A percentile compares a stretch with the other conserved stretches of the same genome.
phyloP scores from a whole-genome alignment of 2,329 filamentous ascomycete species.

The Fusarium phyllophilum region DNA sequence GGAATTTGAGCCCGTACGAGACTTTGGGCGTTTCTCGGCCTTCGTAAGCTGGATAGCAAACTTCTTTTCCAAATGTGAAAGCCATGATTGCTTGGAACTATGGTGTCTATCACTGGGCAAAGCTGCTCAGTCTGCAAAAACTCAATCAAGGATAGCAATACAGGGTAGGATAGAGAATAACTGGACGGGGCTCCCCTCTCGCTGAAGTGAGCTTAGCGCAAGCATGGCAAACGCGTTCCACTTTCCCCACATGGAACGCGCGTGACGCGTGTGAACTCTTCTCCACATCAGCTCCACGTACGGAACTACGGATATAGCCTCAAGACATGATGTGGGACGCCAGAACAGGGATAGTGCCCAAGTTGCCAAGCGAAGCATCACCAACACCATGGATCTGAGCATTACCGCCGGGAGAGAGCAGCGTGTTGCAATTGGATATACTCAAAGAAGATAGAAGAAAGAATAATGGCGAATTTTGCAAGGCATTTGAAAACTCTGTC shows the following conservation, averaged over 20 bases:
- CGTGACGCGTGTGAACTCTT: background rate
- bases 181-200: accelerated
- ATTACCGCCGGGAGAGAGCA: accelerated
- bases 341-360: background rate
- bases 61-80: slow-evolving; percentile 11
- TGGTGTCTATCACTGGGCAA: accelerated
- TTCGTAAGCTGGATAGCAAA: background rate
- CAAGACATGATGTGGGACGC: background rate
- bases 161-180: background rate
- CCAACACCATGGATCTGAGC: background rate
- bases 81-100: background rate
- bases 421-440: background rate
- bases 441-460: too few relatives aligned
- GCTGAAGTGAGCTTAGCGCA: background rate
- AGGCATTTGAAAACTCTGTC: background rate
- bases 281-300: background rate
- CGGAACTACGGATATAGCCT: background rate
- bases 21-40: background rate
- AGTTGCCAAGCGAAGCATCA: background rate
- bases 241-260: background rate
- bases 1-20: slow-evolving; percentile 18
- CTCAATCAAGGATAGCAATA: background rate
- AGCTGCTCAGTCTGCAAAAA: too few relatives aligned
- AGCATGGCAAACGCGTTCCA: background rate
- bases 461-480: background rate